Conservation (phyloP, 1,284 basidiomycete species). For the Microbotryum silenes-acaulis region DNA sequence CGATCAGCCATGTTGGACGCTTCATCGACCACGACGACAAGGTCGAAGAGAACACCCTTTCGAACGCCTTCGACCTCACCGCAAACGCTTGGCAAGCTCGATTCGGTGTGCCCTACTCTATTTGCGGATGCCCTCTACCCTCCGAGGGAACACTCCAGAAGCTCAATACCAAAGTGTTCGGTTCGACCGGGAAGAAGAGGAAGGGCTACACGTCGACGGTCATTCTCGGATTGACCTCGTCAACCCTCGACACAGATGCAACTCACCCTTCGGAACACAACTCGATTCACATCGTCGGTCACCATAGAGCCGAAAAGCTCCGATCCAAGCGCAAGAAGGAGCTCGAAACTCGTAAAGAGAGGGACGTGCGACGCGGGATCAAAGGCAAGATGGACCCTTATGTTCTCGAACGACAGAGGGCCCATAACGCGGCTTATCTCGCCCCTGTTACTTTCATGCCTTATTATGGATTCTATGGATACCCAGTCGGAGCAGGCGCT, state of each 20-base stretch:
- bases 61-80: conserved; percentile 34
- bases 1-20: conserved; percentile 15
- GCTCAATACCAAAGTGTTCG: conserved; percentile 1
- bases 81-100: conserved; percentile 33
- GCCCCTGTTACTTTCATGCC: background rate
- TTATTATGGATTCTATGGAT: conserved; percentile 1
- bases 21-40: conserved; percentile 38
- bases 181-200: conserved; percentile 8
- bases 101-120: conserved; percentile 35
- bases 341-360: background rate
- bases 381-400: background rate
- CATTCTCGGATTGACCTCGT: background rate
- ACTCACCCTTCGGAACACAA: conserved; percentile 37
- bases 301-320: background rate
- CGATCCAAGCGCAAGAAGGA: background rate
- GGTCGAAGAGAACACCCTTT: conserved; percentile 34
- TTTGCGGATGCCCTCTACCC: conserved; percentile 33
- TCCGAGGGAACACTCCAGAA: conserved; percentile 8
- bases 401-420: background rate
- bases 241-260: conserved; percentile 26
- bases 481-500: background rate
- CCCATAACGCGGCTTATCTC: background rate
- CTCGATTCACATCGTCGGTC: conserved; percentile 34
- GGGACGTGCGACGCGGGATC: background rate
- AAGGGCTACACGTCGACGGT: conserved; percentile 1